These are phyloP conservation scores for Handroanthus guayacan DNA, from an alignment of 257 asterid genomes.

Conservation along the genomic window DNA sequence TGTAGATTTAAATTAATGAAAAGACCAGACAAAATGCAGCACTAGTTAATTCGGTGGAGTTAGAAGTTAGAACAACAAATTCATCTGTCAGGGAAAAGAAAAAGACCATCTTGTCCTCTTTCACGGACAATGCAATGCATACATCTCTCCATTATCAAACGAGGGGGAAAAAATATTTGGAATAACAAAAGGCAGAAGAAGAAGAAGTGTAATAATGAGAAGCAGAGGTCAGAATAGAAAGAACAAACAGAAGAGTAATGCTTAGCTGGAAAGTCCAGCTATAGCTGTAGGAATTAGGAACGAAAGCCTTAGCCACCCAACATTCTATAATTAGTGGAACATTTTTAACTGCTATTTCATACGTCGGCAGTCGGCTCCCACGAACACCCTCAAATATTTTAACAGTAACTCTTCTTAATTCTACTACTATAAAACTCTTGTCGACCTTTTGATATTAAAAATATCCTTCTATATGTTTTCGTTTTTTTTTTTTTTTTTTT, in stretches of 20 bases:
- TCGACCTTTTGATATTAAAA: slow-evolving; percentile 18
- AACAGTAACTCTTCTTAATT: slow-evolving; percentile 20
- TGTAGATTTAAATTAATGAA: slow-evolving; percentile 28
- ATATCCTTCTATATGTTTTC: not conserved
- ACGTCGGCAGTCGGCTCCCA: not conserved
- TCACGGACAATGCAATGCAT: slow-evolving; percentile 21
- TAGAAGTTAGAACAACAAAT: slow-evolving; percentile 35
- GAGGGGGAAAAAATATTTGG: no score
- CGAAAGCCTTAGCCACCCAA: slow-evolving; percentile 38
- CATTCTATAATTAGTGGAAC: slow-evolving; percentile 42
- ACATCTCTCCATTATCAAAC: slow-evolving; percentile 26
- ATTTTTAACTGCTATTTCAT: slow-evolving; percentile 27
- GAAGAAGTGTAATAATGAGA: slow-evolving; percentile 30
- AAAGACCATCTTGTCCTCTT: slow-evolving; percentile 46
- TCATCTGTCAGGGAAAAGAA: slow-evolving; percentile 35
- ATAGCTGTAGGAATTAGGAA: slow-evolving; percentile 21
- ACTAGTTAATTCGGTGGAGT: slow-evolving; percentile 33
- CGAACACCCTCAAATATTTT: not conserved
- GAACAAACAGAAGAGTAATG: slow-evolving; percentile 48
- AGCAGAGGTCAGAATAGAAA: slow-evolving; percentile 34
- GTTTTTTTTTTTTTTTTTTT: no score
- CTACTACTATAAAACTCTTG: slow-evolving; percentile 24
- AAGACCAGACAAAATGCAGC: slow-evolving; percentile 29
- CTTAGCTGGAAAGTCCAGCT: slow-evolving; percentile 56
- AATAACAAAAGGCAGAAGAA: not conserved